Conservation (phyloP, 2,329 filamentous ascomycete species). For the Ophiocordyceps sinensis region DNA sequence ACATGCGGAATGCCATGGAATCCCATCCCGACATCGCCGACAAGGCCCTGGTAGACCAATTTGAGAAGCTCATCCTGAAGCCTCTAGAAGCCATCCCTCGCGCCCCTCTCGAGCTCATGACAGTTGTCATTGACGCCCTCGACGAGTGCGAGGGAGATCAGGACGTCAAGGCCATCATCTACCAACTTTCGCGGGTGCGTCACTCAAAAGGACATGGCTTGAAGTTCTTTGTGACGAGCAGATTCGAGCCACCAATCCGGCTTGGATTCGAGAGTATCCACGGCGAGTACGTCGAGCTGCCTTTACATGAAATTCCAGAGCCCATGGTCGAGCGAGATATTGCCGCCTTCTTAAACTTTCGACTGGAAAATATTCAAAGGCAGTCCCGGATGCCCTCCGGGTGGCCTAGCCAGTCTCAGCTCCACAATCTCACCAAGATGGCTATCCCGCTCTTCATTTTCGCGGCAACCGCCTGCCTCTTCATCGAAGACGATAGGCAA, state of each 20-base stretch:
- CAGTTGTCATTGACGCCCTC: constrained; percentile 20
- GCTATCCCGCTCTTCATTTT: constrained; percentile 8
- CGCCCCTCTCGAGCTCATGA: background rate
- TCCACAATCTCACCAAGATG: constrained; percentile 1
- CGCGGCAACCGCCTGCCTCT: constrained; percentile 7
- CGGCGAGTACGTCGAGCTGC: background rate
- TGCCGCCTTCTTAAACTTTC: background rate
- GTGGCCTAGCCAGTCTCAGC: background rate
- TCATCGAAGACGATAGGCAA: constrained; percentile 6
- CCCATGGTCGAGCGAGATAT: constrained; percentile 14
- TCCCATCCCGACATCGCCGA: background rate
- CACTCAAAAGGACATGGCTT: constrained; percentile 6
- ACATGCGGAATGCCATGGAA: background rate
- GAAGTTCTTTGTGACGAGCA: constrained; percentile 23
- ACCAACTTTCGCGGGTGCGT: background rate
- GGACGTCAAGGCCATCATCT: constrained; percentile 15
- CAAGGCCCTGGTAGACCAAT: constrained; percentile 2
- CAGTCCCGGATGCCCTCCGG: background rate
- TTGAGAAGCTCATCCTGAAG: constrained; percentile 2
- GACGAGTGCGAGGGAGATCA: constrained; percentile 13
- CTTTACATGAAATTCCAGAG: background rate
- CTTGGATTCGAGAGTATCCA: constrained; percentile 13
- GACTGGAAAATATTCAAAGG: background rate
- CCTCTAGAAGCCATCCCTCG: background rate
- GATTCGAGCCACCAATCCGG: constrained; percentile 18